A percentile compares a stretch with the other conserved stretches of the same genome.
These are phyloP conservation scores for Angomonas desouzai DNA, from an alignment of 208 protist genomes.

Conservation along the genomic window DNA sequence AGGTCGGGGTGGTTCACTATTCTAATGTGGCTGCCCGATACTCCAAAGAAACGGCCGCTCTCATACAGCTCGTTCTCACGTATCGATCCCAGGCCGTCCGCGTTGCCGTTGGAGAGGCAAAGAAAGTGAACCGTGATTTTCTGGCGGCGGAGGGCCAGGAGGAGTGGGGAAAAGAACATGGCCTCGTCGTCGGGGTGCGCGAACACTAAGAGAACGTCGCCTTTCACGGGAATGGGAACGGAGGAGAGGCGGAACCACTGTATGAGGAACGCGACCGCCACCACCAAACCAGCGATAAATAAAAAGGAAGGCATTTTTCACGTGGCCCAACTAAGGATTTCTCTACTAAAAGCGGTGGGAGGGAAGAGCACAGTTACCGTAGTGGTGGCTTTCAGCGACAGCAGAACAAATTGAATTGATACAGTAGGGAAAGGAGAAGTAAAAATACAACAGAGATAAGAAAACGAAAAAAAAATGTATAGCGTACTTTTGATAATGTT, in stretches of 20 bases:
- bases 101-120: constrained; percentile 93
- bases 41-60: constrained; percentile 73
- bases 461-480: constrained; percentile 8
- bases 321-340: no score
- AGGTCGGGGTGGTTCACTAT: constrained; percentile 82
- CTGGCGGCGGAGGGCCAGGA: constrained; percentile 38
- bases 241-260: constrained; percentile 38
- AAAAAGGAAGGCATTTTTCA: constrained; percentile 2
- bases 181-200: constrained; percentile 91
- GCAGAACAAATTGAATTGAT: not conserved
- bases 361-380: no score
- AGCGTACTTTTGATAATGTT: constrained; percentile 15
- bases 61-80: constrained; percentile 85
- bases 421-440: not conserved
- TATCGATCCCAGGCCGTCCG: constrained; percentile 60
- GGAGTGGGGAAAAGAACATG: constrained; percentile 88
- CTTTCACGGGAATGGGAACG: constrained; percentile 21
- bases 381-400: no score
- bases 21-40: constrained; percentile 38
- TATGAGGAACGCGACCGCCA: constrained; percentile 27
- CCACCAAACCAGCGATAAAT: constrained; percentile 11
- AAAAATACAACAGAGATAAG: constrained; percentile 5
- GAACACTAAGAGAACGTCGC: constrained; percentile 88
- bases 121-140: constrained; percentile 75
- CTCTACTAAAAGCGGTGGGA: not conserved